Evolutionary conservation across 2,329 filamentous ascomycete genomes (phyloP), one percentile per base, ranked within the genome.

Genomic region (Pseudogymnoascus destructans): DNA sequence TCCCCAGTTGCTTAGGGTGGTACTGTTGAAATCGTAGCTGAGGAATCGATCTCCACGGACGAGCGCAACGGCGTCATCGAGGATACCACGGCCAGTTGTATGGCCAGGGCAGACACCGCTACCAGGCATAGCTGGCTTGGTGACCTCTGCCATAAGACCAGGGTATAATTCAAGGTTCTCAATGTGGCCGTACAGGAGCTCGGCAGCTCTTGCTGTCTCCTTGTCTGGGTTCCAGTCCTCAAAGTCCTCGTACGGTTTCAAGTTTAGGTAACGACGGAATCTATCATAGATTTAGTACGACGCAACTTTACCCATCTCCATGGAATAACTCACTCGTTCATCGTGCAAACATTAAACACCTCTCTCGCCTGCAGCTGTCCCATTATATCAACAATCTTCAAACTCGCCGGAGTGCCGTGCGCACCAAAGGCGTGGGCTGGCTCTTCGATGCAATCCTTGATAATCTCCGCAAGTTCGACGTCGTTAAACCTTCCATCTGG

Each of bases 91-190:
- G 49, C 72, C 72, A 5, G 70, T 73, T 2, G 66, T 75, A 21
- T 75, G 72, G 7, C 72, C 71, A 11, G 74, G 73, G 55, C 73
- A 75, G 23, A 76, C 70, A 62, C 74, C 74, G 62, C 70, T 72
- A 3, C 74, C 74, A 5, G 73, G 73, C 65, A 78, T 75, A 0
- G 77, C 64, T 3, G 75, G 73, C 63, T 82, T 82, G 11, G 78
- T 73, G 58, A 75, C 73, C 66, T 83, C 80, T 7, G 77, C 72
- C 64, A 81, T 74, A 5, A 82, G 64, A 10, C 79, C 79, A 1
- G 79, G 79, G 62, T 82, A 82, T 5, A 84, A 68, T 64, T 84
- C 80, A 10, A 79, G 74, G 6, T 73, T 70, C 55, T 79, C 77
- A 11, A 76, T 76, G 36, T 76, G 73, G 27, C 75, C 76, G 59